Conservation (phyloP, 1,284 basidiomycete species). For the Schizophyllum amplum region DNA sequence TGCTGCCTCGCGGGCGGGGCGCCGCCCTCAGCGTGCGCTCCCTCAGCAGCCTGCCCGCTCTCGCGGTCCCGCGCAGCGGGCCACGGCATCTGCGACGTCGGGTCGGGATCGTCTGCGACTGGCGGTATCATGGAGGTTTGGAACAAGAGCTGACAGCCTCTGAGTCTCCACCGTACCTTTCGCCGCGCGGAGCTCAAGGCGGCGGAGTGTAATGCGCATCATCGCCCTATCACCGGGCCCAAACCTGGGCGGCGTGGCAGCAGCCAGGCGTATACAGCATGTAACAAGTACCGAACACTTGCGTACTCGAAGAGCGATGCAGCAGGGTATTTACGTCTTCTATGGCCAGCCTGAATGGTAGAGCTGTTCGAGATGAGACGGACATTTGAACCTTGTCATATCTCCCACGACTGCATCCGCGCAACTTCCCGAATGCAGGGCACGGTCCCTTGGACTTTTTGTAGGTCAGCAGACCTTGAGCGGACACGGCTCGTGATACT, state of each 20-base stretch:
- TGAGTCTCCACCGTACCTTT: background rate
- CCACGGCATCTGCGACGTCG: slow-evolving; percentile 71
- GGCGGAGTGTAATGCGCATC: slow-evolving; percentile 5
- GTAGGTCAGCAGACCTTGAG: too few species aligned
- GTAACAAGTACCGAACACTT: background rate
- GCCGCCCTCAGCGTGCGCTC: slow-evolving; percentile 5
- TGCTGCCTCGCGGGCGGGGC: slow-evolving; percentile 12
- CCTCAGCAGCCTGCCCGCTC: slow-evolving; percentile 14
- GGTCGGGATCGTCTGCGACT: slow-evolving; percentile 55
- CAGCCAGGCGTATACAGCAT: background rate
- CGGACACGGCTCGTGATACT: too few species aligned
- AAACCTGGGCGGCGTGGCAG: background rate
- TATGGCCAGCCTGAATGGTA: background rate
- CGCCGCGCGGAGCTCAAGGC: background rate
- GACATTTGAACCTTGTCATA: too few species aligned
- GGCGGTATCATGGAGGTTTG: slow-evolving; percentile 40
- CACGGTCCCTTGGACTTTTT: too few species aligned
- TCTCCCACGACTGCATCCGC: too few species aligned
- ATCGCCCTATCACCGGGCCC: slow-evolving; percentile 12
- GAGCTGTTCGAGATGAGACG: background rate
- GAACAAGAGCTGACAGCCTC: background rate
- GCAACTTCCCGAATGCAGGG: too few species aligned
- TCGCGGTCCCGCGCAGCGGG: slow-evolving; percentile 41
- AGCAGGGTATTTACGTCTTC: background rate
- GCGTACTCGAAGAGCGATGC: background rate